Evolutionary conservation across 805 yeast genomes (phyloP), one percentile per base, ranked within the genome.

Genomic region (Zygoascus bituminiphila): DNA sequence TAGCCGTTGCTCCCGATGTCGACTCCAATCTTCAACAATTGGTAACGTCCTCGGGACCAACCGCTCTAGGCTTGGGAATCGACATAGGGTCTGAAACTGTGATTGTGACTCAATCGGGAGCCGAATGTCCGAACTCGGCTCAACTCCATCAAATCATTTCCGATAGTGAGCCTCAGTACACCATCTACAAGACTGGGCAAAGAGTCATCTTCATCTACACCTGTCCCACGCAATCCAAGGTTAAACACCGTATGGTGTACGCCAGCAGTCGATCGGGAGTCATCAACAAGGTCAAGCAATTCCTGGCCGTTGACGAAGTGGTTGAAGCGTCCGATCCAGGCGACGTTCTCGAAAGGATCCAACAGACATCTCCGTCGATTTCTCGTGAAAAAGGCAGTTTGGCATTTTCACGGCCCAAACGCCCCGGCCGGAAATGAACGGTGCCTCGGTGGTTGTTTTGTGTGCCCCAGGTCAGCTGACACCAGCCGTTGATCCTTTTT

Each of bases 161-260:
- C 12, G 45, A 60, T 1, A 65, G 61, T 12, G 72, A 60, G 51
- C 88, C 81, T 65, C 86, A 67, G 59, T 88, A 79, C 62, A 77
- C 78, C 25, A 46, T 62, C 24, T 53, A 45, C 38, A 42, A 47
- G 42, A 21, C 24, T 15, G 17, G 22, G 31, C 1, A 66, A 62
- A 1, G 64, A 70, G 46, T 49, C 31, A 57, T 77, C 29, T 88
- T 91, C 63, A 77, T 89, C 26, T 87, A 87, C 62, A 75, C 91
- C 6, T 89, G 96, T 64, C 98, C 98, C 2, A 79, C 94, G 0
- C 88, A 89, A 1, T 82, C 96, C 39, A 82, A 81, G 65, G 93
- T 93, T 37, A 84, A 82, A 64, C 93, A 88, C 46, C 76, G 98
- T 58, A 91, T 91, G 97, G 64, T 88, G 45, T 88, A 88, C 60